Evolutionary conservation across 345 rosid species (phyloP), one percentile per base, ranked within the genome.

Genomic region (Leavenworthia alabamica): DNA sequence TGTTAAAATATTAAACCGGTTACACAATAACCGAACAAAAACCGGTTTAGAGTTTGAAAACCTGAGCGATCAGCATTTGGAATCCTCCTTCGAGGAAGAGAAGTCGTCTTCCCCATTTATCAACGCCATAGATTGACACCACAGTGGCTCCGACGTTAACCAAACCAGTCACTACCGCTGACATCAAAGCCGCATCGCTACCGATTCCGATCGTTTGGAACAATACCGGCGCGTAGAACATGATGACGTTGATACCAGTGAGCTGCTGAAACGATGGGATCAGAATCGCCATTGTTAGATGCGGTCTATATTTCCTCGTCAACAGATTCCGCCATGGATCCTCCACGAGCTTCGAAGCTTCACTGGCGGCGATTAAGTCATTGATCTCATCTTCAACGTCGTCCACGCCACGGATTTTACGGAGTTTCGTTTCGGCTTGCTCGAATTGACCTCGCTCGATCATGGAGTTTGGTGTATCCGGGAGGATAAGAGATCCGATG

Each of bases 211-310:
- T 88, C 1, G 92, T 88, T 29, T 67, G 67, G 61, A 91, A 91
- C 76, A 88, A 60, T 12, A 91, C 98, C 4, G 98, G 98, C 0
- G 98, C 92, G 17, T 91, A 91, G 35, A 91, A 88, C 96, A 88
- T 86, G 41, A 91, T 88, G 13, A 83, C 95, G 41, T 88, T 85
- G 56, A 88, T 88, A 4, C 98, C 96, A 0, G 98, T 88, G 4
- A 91, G 58, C 51, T 91, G 98, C 50, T 91, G 98, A 58, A 91
- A 91, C 56, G 85, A 80, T 0, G 98, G 98, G 15, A 91, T 86
- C 29, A 83, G 1, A 11, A 88, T 47, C 4, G 95, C 89, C 90
- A 91, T 80, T 0, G 88, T 75, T 2, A 91, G 56, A 41, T 91
- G 98, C 0, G 98, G 96, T 66, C 98, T 70, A 8, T 88, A 88